phyloP scores from a whole-genome alignment of 2,329 filamentous ascomycete genomes.

The Pyricularia sp. region DNA sequence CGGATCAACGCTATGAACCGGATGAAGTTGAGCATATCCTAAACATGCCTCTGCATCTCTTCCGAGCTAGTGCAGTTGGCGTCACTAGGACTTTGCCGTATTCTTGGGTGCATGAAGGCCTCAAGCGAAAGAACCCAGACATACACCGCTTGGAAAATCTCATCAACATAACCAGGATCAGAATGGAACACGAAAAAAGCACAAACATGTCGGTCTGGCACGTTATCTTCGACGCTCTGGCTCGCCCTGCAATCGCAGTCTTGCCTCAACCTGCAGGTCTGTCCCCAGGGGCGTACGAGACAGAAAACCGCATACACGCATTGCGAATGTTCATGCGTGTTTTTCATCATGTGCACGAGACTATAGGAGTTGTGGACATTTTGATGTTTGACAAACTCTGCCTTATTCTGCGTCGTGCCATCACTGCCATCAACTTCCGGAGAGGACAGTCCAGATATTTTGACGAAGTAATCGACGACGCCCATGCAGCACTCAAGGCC shows the following conservation, averaged over 20 bases:
- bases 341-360: conserved; percentile 8
- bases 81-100: neutral
- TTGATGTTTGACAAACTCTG: conserved; percentile 23
- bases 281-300: neutral
- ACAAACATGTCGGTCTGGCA: conserved; percentile 19
- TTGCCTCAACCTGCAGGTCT: conserved; percentile 7
- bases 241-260: conserved; percentile 19
- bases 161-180: neutral
- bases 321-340: conserved; percentile 19
- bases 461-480: conserved; percentile 6
- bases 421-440: conserved; percentile 2
- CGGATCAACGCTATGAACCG: neutral
- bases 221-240: conserved; percentile 25
- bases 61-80: neutral
- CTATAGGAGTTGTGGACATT: conserved; percentile 14
- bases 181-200: neutral
- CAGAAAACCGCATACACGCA: conserved; percentile 15
- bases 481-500: conserved; percentile 8
- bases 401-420: conserved; percentile 19
- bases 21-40: neutral
- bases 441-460: neutral
- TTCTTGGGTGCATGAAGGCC: neutral
- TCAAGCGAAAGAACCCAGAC: neutral
- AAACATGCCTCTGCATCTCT: neutral
- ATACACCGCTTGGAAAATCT: neutral